A percentile compares a stretch with the other conserved stretches of the same genome.
Conservation (phyloP, 139 green algal genomes). For the Diplosphaera chodatii region DNA sequence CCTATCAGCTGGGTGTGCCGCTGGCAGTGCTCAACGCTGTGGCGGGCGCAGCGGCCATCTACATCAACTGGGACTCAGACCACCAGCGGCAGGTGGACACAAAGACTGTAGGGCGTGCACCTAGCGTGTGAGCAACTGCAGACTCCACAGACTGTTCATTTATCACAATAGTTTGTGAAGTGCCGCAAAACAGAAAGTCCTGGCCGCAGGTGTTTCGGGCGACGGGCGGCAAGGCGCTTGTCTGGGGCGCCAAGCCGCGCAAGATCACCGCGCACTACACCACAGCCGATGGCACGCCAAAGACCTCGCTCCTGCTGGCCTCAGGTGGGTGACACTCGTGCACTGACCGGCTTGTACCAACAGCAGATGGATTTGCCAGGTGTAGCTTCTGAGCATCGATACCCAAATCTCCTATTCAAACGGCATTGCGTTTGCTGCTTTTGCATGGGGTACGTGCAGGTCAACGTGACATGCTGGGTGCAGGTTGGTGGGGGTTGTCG, state of each 20-base stretch:
- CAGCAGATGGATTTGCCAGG: not conserved
- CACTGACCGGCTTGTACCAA: not conserved
- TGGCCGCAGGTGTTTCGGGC: slow-evolving; percentile 36
- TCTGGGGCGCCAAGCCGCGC: slow-evolving; percentile 43
- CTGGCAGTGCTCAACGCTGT: slow-evolving; percentile 20
- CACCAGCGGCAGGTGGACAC: slow-evolving; percentile 43
- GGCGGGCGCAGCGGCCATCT: slow-evolving; percentile 45
- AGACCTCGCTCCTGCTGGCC: slow-evolving; percentile 53
- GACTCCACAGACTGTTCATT: no score
- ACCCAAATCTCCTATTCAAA: no score
- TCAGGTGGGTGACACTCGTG: slow-evolving; percentile 28
- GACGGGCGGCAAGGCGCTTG: slow-evolving; percentile 31
- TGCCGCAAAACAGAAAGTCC: no score
- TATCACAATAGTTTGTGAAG: no score
- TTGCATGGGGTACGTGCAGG: no score
- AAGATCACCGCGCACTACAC: slow-evolving; percentile 48
- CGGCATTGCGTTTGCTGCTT: no score
- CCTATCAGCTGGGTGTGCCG: slow-evolving; percentile 22
- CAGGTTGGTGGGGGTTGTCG: slow-evolving; percentile 59
- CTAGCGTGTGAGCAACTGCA: no score
- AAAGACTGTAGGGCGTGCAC: no score
- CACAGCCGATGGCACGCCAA: slow-evolving; percentile 38
- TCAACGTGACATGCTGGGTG: no score
- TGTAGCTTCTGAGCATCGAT: not conserved
- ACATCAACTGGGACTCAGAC: slow-evolving; percentile 73